Conservation (phyloP, 768 basidiomycete species). For the Rhizopogon roseolus region DNA sequence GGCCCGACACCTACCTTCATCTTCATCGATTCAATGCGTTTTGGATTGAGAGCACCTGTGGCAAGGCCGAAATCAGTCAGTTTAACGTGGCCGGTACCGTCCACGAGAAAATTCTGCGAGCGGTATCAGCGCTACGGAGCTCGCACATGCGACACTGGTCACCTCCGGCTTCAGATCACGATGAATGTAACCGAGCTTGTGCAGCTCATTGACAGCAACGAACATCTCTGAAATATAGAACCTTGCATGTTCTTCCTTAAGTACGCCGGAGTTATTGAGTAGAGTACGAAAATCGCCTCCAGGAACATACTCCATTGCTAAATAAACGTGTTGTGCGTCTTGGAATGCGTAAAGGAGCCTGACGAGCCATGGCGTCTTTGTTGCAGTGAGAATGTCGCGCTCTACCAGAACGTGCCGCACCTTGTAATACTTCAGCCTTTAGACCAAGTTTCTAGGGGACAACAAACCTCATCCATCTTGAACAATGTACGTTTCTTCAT, state of each 20-base stretch:
- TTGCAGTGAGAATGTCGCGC: constrained; percentile 94
- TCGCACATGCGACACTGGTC: constrained; percentile 9
- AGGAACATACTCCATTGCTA: constrained; percentile 99
- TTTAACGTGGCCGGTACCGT: constrained; percentile 94
- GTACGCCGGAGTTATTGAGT: constrained; percentile 94
- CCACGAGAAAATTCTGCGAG: constrained; percentile 90
- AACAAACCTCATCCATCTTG: constrained; percentile 94
- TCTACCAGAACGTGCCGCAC: constrained; percentile 98
- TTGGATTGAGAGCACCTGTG: constrained; percentile 92
- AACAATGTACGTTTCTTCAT: constrained; percentile 92
- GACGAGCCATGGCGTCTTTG: constrained; percentile 97
- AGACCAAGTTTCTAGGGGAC: not conserved
- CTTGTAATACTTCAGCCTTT: constrained; percentile 32
- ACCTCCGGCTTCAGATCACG: constrained; percentile 98
- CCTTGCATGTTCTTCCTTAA: constrained; percentile 94
- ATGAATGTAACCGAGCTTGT: constrained; percentile 97
- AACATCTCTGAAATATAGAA: constrained; percentile 99
- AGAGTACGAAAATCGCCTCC: constrained; percentile 98
- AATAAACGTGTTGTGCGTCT: constrained; percentile 84
- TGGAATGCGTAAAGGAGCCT: constrained; percentile 95
- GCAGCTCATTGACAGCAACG: constrained; percentile 85
- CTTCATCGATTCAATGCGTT: constrained; percentile 90
- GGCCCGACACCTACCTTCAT: constrained; percentile 57
- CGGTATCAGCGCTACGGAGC: not conserved
- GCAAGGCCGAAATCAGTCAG: constrained; percentile 97